A percentile compares a stretch with the other conserved stretches of the same genome.
phyloP scores from a whole-genome alignment of 352 stramenopile genomes.

The Pythium myriotylum region DNA sequence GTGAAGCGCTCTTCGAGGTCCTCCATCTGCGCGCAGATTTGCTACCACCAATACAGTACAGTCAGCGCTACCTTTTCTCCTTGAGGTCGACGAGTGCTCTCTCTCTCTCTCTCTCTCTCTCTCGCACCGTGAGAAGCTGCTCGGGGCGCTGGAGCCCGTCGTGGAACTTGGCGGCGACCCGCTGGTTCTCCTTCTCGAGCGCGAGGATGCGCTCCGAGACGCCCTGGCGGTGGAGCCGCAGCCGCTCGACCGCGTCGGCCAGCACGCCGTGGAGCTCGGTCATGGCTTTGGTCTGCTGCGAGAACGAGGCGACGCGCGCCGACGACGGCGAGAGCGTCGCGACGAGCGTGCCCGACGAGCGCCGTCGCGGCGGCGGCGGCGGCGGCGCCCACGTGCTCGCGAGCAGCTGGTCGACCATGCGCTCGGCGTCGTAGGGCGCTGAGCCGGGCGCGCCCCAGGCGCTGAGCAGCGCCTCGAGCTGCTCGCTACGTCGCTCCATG shows the following conservation, averaged over 20 bases:
- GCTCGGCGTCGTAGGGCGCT: slow-evolving; percentile 59
- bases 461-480: slow-evolving; percentile 67
- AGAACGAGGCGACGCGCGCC: slow-evolving; percentile 37
- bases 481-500: slow-evolving; percentile 33
- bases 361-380: too few relatives aligned
- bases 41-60: slow-evolving; percentile 4
- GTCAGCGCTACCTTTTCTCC: slow-evolving; percentile 2
- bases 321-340: slow-evolving; percentile 7
- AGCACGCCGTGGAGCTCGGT: slow-evolving; percentile 70
- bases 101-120: too few relatives aligned
- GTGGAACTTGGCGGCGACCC: slow-evolving; percentile 58
- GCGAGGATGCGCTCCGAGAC: slow-evolving; percentile 58
- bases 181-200: slow-evolving; percentile 68
- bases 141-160: slow-evolving; percentile 65
- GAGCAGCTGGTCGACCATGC: slow-evolving; percentile 82
- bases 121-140: slow-evolving; percentile 48
- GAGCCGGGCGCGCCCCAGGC: slow-evolving; percentile 22
- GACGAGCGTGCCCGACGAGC: too few relatives aligned
- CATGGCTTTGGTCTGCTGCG: slow-evolving; percentile 60
- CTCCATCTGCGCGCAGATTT: slow-evolving; percentile 83
- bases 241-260: slow-evolving; percentile 53
- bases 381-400: slow-evolving; percentile 52
- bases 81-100: background rate
- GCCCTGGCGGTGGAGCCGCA: slow-evolving; percentile 59
- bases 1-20: slow-evolving; percentile 85